phyloP scores from a whole-genome alignment of 2,329 filamentous ascomycete genomes.

The Fusarium equiseti region DNA sequence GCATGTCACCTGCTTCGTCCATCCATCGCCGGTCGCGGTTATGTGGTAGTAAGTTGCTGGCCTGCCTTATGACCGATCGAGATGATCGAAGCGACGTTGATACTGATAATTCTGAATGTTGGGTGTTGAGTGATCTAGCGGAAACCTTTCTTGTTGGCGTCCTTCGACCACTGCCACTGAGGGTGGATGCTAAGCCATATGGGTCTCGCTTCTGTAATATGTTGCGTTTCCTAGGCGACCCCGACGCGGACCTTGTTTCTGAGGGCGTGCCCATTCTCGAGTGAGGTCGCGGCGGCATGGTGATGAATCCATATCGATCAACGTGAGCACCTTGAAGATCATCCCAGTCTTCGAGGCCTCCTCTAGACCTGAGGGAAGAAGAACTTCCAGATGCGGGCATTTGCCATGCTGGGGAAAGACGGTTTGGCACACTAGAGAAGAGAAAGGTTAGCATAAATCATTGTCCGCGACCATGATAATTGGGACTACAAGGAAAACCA shows the following conservation, averaged over 20 bases:
- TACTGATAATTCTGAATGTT: constrained; percentile 64
- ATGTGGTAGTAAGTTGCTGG: constrained; percentile 69
- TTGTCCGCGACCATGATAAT: constrained; percentile 41
- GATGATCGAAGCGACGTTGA: constrained; percentile 64
- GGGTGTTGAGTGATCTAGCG: constrained; percentile 69
- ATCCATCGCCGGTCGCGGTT: constrained; percentile 71
- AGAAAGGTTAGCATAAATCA: constrained; percentile 47
- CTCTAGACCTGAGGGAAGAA: constrained; percentile 60
- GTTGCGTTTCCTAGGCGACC: constrained; percentile 60
- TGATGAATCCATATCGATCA: constrained; percentile 78
- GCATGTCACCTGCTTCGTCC: constrained; percentile 76
- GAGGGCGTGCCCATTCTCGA: constrained; percentile 58
- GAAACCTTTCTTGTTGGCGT: constrained; percentile 67
- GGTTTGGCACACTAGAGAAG: constrained; percentile 46
- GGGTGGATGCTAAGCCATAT: constrained; percentile 55
- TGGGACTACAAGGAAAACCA: constrained; percentile 63
- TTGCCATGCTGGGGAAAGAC: constrained; percentile 51
- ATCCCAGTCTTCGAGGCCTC: constrained; percentile 75
- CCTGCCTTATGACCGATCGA: constrained; percentile 67
- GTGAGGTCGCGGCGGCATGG: constrained; percentile 56
- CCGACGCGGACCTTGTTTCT: constrained; percentile 57
- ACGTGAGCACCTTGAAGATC: constrained; percentile 71
- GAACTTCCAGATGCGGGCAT: constrained; percentile 59
- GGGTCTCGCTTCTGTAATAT: constrained; percentile 56
- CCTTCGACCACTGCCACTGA: constrained; percentile 54